Base-by-base conservation (phyloP, 2,329 filamentous ascomycete species). In the Colletotrichum sp. region DNA sequence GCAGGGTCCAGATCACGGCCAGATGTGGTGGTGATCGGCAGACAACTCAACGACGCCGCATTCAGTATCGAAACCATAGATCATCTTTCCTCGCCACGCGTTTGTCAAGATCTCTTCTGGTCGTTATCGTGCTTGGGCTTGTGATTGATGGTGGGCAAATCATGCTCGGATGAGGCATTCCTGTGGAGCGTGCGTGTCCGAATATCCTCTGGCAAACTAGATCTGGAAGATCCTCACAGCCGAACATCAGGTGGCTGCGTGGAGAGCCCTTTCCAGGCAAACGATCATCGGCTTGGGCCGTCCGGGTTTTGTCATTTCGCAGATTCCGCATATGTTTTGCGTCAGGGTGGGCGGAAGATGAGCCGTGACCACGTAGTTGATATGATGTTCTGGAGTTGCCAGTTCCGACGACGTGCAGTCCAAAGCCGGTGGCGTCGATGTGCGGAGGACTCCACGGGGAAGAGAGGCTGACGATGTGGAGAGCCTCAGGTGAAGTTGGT, bases 161-260 rank as follows among this genome's bases (percentile, higher is more conserved):
- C 32, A 12, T 58, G 24, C 56, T 58, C n/a, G 36, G 10, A 21
- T 16, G 18, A 52, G 32, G 14, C n/a, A 18, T 73, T 21, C 30
- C 48, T 32, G 69, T 75, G 64, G 70, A 68, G 58, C 56, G 13
- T 73, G 73, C 14, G 69, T 68, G 28, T 73, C 64, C 73, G 64
- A 55, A 34, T 10, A 16, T n/a, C 64, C 48, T 48, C 58, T 59
- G 24, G 48, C 14, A 38, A 58, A 32, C 18, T 38, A 61, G 58
- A 69, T 75, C 73, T 43, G 58, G 38, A 21, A 26, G 64, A 69
- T 69, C 58, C 10, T 62, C 55, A 21, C 4, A 13, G n/a, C 21
- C 12, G 21, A 55, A 8, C 16, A 24, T 21, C 26, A 32, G 32
- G 55, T 61, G 69, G 38, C 59, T 62, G 58, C 21, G 18, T 32